Percentiles rank a stretch among this genome's conserved stretches.
phyloP scores from a whole-genome alignment of 208 protist genomes.

The Trypanosoma avium region DNA sequence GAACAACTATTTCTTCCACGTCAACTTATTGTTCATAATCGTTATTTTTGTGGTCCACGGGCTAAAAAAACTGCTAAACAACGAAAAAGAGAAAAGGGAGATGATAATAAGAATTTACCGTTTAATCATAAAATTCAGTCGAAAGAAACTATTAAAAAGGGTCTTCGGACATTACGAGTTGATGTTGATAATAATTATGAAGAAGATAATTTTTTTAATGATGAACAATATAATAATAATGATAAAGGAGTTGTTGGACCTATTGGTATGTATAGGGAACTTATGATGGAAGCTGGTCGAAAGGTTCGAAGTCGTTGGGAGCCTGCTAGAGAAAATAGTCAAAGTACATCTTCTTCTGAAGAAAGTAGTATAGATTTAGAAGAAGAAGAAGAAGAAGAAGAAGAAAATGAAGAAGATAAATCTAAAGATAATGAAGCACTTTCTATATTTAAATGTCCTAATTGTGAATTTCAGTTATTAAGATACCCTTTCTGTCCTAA shows the following conservation, averaged over 20 bases:
- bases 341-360: slow-evolving; percentile 23
- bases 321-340: slow-evolving; percentile 26
- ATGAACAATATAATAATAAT: slow-evolving; percentile 21
- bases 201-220: slow-evolving; percentile 15
- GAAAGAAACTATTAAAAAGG: slow-evolving; percentile 76
- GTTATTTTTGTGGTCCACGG: slow-evolving; percentile 93
- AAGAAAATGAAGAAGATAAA: slow-evolving; percentile 37
- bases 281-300: slow-evolving; percentile 88
- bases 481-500: slow-evolving; percentile 87
- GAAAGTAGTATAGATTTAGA: slow-evolving; percentile 23
- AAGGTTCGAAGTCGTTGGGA: slow-evolving; percentile 86
- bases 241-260: slow-evolving; percentile 58
- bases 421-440: slow-evolving; percentile 33
- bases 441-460: slow-evolving; percentile 52
- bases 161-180: slow-evolving; percentile 74
- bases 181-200: slow-evolving; percentile 51
- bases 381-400: not conserved
- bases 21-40: slow-evolving; percentile 89
- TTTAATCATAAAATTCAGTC: slow-evolving; percentile 54
- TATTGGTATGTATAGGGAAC: slow-evolving; percentile 88
- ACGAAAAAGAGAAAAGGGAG: slow-evolving; percentile 76
- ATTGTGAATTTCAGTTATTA: slow-evolving; percentile 76
- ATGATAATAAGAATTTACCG: slow-evolving; percentile 6
- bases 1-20: slow-evolving; percentile 82
- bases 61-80: slow-evolving; percentile 85